Conservation (phyloP, 257 asterid species). For the Ophiorrhiza pumila region DNA sequence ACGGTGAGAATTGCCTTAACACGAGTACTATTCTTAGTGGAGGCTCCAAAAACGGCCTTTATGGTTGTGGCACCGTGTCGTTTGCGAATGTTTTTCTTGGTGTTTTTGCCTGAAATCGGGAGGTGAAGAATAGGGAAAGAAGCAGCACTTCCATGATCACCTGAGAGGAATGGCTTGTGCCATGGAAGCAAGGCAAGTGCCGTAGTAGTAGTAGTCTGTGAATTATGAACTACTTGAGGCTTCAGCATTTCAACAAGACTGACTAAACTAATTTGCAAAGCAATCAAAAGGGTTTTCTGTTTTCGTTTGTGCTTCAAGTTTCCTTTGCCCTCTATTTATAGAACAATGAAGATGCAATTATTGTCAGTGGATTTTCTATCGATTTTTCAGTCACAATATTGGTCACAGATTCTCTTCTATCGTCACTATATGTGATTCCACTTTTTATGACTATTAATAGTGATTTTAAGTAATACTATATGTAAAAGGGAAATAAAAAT, state of each 20-base stretch:
- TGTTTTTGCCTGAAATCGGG: not conserved
- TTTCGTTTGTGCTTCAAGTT: too few relatives aligned
- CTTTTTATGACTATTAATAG: too few relatives aligned
- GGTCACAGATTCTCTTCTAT: too few relatives aligned
- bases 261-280: not conserved
- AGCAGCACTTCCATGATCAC: not conserved
- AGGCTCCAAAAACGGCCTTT: slow-evolving; percentile 19
- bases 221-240: not conserved
- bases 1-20: slow-evolving; percentile 46
- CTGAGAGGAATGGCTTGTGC: slow-evolving; percentile 17
- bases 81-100: not conserved
- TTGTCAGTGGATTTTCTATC: too few relatives aligned
- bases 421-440: too few relatives aligned
- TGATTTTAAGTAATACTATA: too few relatives aligned
- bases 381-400: too few relatives aligned
- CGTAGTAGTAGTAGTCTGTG: not conserved
- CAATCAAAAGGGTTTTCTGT: not conserved
- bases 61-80: slow-evolving; percentile 1
- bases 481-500: too few relatives aligned
- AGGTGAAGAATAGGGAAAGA: not conserved
- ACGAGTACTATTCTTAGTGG: slow-evolving; percentile 21
- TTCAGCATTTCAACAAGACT: not conserved
- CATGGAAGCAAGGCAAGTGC: slow-evolving; percentile 19
- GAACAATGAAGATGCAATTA: too few relatives aligned
- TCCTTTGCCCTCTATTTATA: too few relatives aligned